Percentiles rank a stretch among this genome's conserved stretches.
phyloP scores from a whole-genome alignment of 495 filamentous ascomycete genomes.

The Penicillium flavigenum region DNA sequence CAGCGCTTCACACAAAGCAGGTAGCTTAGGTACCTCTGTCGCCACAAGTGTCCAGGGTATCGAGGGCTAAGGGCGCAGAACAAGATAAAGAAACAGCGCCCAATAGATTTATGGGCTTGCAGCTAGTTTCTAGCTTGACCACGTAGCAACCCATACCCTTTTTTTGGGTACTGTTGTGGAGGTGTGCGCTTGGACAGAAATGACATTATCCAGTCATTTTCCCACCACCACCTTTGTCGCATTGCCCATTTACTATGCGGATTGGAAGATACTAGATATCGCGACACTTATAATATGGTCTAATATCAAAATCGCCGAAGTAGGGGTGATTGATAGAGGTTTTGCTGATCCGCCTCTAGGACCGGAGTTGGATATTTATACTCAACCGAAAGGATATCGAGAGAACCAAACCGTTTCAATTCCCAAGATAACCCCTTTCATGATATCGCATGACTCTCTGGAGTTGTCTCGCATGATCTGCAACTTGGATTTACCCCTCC shows the following conservation, averaged over 20 bases:
- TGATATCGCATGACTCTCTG: slow-evolving; percentile 28
- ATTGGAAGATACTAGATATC: neutral
- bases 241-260: slow-evolving; percentile 15
- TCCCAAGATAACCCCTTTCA: neutral
- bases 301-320: slow-evolving; percentile 2
- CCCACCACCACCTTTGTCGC: slow-evolving; percentile 24
- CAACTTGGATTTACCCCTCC: slow-evolving; percentile 33
- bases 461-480: slow-evolving; percentile 34
- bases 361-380: slow-evolving; percentile 4
- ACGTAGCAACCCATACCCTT: slow-evolving; percentile 9
- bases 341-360: slow-evolving; percentile 6
- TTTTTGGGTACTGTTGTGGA: slow-evolving; percentile 8
- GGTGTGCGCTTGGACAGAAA: slow-evolving; percentile 21
- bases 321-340: slow-evolving; percentile 5
- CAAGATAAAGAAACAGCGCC: slow-evolving; percentile 16
- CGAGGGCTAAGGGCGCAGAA: neutral
- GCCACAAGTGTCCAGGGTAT: neutral
- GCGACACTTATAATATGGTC: slow-evolving; percentile 17
- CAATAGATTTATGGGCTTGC: slow-evolving; percentile 12
- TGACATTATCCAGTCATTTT: slow-evolving; percentile 19
- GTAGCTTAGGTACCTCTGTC: slow-evolving; percentile 14
- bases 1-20: slow-evolving; percentile 14
- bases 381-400: slow-evolving; percentile 4
- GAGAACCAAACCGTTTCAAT: neutral
- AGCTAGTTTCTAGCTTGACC: slow-evolving; percentile 14